Conservation (phyloP, 495 filamentous ascomycete species). For the Talaromyces stipitatus region DNA sequence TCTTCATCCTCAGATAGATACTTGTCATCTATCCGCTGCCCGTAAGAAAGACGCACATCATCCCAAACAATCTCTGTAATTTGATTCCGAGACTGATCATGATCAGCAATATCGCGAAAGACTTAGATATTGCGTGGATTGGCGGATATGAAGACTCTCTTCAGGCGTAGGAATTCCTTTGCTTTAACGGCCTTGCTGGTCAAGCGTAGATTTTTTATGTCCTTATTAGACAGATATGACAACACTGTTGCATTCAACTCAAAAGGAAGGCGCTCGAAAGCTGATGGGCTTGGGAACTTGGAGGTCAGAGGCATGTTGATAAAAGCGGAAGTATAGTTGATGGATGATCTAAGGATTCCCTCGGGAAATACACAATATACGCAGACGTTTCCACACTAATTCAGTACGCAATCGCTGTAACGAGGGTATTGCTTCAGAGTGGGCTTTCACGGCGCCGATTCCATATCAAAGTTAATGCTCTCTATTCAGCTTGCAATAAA, state of each 20-base stretch:
- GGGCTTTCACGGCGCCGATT: too few relatives aligned
- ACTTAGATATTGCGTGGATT: background rate
- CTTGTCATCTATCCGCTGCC: background rate
- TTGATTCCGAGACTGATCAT: background rate
- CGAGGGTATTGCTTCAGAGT: too few relatives aligned
- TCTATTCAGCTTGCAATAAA: background rate
- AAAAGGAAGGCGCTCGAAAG: too few relatives aligned
- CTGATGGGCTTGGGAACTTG: too few relatives aligned
- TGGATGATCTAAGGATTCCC: too few relatives aligned
- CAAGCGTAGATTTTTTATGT: background rate
- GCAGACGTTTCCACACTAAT: too few relatives aligned
- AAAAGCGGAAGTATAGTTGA: too few relatives aligned
- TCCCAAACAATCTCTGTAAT: background rate
- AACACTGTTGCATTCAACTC: too few relatives aligned
- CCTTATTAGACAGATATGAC: background rate
- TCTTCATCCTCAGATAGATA: background rate
- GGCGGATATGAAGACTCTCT: background rate
- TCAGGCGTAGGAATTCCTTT: background rate
- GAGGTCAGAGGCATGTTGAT: too few relatives aligned
- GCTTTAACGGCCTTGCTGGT: background rate
- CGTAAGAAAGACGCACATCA: background rate
- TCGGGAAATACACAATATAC: too few relatives aligned
- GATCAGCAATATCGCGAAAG: background rate
- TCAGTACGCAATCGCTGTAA: too few relatives aligned
- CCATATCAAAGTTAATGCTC: too few relatives aligned